Base-by-base conservation (phyloP, 164 flowering plant genomes). In the Magnolia sinica region DNA sequence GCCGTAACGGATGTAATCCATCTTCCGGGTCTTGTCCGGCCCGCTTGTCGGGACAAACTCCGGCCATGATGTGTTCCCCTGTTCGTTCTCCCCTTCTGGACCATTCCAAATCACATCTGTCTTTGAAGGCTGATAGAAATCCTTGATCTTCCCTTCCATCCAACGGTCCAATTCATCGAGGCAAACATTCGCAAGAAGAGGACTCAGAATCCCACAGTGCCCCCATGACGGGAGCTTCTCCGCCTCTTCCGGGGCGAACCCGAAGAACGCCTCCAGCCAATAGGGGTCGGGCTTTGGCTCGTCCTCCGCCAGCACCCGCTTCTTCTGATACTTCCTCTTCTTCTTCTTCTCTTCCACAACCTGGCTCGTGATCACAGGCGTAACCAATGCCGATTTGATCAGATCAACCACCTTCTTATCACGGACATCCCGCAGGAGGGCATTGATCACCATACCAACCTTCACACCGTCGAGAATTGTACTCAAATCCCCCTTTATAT, bases 241-340 rank as follows among this genome's bases (percentile, higher is more conserved):
- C 19, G 97, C 98, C 84, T 95, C 98, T 84, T 93, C 98, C 0
- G 98, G 98, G 16, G 98, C 93, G 83, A 95, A 93, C 55, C 97
- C 97, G 45, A 95, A 95, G 73, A 95, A 95, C 0, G 93, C 80
- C 52, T 87, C 88, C 58, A 95, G 80, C 98, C 98, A 95, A 81
- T 91, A 95, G 3, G 98, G 98, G 68, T 95, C 98, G 14, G 98
- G 98, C 83, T 95, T 95, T 19, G 98, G 98, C 85, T 95, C 98
- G 77, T 93, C 98, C 31, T 95, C 98, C 9, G 96, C 92, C 61
- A 95, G 79, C 7, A 93, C 96, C 78, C 85, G 87, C 87, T 95
- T 95, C 90, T 95, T 95, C 84, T 93, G 97, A 84, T 95, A 88
- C 88, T 95, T 93, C 82, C 97, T 87, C 70, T 10, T 84, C 84